phyloP scores from a whole-genome alignment of 306 rosid genomes.

The Fagus sylvatica region DNA sequence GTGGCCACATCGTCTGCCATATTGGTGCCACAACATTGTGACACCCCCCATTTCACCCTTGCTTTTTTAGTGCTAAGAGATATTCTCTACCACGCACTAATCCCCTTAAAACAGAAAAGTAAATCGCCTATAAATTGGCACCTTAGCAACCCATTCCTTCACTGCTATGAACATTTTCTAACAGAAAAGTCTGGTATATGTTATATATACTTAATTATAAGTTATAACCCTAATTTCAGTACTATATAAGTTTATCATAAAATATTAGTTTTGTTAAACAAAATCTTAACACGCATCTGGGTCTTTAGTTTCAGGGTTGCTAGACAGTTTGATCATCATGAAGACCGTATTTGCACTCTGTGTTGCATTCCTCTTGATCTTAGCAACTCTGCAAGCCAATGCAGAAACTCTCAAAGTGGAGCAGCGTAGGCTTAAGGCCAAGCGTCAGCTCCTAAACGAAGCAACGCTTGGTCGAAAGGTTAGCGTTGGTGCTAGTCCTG shows the following conservation, averaged over 20 bases:
- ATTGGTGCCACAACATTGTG: background rate
- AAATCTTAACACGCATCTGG: background rate
- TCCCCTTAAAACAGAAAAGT: too few species aligned
- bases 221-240: too few species aligned
- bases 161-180: background rate
- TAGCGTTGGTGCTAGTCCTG: background rate
- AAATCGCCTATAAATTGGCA: background rate
- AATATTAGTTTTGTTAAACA: background rate
- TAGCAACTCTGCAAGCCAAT: background rate
- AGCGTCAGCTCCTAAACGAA: background rate
- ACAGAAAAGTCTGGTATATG: background rate
- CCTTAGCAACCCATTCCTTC: background rate
- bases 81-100: background rate
- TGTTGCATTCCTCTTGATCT: constrained; percentile 10
- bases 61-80: background rate
- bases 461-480: background rate
- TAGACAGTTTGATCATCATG: background rate
- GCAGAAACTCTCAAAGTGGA: background rate
- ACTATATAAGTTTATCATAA: background rate
- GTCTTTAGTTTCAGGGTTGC: background rate
- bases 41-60: constrained; percentile 2
- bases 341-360: background rate
- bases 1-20: background rate
- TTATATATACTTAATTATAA: too few species aligned
- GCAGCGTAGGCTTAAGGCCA: background rate